Evolutionary conservation across 371 early-diverging fungal species (phyloP).

Genomic region (Smittium culicis): DNA sequence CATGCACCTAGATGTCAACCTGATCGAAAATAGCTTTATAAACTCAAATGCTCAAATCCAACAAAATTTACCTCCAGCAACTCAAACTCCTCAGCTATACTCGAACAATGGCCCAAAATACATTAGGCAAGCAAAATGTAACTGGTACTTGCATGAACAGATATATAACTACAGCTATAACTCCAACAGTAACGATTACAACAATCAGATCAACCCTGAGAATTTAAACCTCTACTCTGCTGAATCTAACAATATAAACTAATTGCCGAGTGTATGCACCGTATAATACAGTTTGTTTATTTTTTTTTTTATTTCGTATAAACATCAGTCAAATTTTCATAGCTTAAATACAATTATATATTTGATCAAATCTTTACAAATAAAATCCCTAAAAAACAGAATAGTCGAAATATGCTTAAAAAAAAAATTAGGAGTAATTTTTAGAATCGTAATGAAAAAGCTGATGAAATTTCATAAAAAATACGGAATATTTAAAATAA

Average conservation of each 20-base stretch:
- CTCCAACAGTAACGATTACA: slow-evolving; percentile 40
- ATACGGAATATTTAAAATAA: no score
- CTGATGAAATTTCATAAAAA: no score
- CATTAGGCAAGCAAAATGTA: slow-evolving; percentile 34
- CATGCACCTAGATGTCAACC: slow-evolving; percentile 35
- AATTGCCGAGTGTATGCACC: no score
- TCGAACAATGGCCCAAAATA: neutral
- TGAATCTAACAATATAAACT: slow-evolving; percentile 10
- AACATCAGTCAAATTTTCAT: no score
- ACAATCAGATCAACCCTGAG: slow-evolving; percentile 45
- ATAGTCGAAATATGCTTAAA: no score
- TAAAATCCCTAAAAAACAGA: no score
- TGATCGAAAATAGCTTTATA: neutral
- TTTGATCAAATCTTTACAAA: no score
- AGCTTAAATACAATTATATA: no score
- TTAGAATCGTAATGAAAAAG: no score
- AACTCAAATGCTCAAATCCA: slow-evolving; percentile 1
- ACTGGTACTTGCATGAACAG: slow-evolving; percentile 89
- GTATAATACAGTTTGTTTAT: neutral
- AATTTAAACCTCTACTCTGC: slow-evolving; percentile 57
- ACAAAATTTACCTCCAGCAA: slow-evolving; percentile 48
- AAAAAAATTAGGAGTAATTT: no score
- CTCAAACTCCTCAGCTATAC: no score
- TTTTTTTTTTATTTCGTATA: neutral
- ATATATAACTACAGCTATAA: slow-evolving; percentile 56